A percentile compares a stretch with the other conserved stretches of the same genome.
phyloP scores from a whole-genome alignment of 2,329 filamentous ascomycete species.

The Phaeomoniella chlamydospora region DNA sequence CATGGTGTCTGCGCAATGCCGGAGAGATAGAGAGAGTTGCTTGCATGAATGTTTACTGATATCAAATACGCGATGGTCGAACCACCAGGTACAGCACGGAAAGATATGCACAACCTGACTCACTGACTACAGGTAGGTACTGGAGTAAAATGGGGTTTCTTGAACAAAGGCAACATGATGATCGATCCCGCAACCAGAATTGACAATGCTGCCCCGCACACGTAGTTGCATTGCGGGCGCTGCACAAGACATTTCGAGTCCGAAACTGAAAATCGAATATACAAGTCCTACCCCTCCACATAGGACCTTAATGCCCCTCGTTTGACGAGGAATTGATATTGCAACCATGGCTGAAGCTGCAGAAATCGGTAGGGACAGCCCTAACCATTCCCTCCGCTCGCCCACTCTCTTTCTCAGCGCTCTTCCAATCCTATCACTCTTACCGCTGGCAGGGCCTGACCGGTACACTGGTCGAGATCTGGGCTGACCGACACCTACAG shows the following conservation, averaged over 20 bases:
- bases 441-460: neutral
- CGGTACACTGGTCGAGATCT: neutral
- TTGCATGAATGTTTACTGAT: too few species aligned
- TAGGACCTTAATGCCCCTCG: constrained; percentile 12
- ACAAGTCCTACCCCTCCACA: constrained; percentile 5
- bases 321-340: neutral
- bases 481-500: constrained; percentile 29
- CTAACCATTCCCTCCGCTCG: constrained; percentile 2
- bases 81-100: too few species aligned
- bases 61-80: too few species aligned
- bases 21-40: too few species aligned
- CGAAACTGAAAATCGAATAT: constrained; percentile 1
- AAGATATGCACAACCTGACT: too few species aligned
- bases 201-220: neutral
- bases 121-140: too few species aligned
- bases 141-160: too few species aligned
- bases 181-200: neutral
- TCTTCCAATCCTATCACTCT: neutral
- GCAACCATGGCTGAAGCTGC: constrained; percentile 8
- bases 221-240: neutral
- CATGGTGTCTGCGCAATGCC: too few species aligned
- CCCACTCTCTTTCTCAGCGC: constrained; percentile 1
- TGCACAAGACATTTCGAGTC: neutral
- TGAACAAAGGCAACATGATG: too few species aligned
- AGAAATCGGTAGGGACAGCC: constrained; percentile 8